These are phyloP conservation scores for Flaveria trinervia DNA, from an alignment of 129 eudicot species.

Conservation along the genomic window DNA sequence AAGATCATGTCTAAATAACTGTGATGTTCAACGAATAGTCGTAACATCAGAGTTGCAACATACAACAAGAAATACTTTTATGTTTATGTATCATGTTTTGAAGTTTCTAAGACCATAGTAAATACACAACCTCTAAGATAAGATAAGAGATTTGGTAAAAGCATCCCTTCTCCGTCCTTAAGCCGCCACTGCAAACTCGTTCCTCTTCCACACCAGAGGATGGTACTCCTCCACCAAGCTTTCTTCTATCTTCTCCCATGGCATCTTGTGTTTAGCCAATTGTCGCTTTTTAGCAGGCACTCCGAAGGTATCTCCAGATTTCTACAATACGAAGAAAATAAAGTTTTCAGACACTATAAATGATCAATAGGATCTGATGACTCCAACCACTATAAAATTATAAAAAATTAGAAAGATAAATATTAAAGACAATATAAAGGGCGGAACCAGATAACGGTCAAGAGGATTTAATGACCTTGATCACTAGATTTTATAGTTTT, in stretches of 20 bases:
- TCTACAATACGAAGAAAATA: slow-evolving; percentile 14
- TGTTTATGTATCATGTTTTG: slow-evolving; percentile 20
- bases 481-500: no score
- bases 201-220: slow-evolving; percentile 53
- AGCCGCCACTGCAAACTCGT: slow-evolving; percentile 36
- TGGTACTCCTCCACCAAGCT: slow-evolving; percentile 34
- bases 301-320: slow-evolving; percentile 42
- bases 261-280: slow-evolving; percentile 52
- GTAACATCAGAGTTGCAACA: not conserved
- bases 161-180: slow-evolving; percentile 25
- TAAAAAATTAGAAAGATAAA: no score
- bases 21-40: not conserved
- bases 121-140: slow-evolving; percentile 26
- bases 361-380: no score
- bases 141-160: slow-evolving; percentile 25
- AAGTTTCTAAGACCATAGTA: slow-evolving; percentile 9
- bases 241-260: slow-evolving; percentile 54
- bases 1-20: not conserved
- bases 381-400: no score
- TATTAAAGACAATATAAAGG: no score
- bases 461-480: no score
- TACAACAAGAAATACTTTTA: slow-evolving; percentile 19
- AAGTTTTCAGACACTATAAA: not conserved
- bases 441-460: no score
- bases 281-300: slow-evolving; percentile 50